Evolutionary conservation across 495 filamentous ascomycete genomes (phyloP).

Genomic region (Hyaloscypha bicolor): DNA sequence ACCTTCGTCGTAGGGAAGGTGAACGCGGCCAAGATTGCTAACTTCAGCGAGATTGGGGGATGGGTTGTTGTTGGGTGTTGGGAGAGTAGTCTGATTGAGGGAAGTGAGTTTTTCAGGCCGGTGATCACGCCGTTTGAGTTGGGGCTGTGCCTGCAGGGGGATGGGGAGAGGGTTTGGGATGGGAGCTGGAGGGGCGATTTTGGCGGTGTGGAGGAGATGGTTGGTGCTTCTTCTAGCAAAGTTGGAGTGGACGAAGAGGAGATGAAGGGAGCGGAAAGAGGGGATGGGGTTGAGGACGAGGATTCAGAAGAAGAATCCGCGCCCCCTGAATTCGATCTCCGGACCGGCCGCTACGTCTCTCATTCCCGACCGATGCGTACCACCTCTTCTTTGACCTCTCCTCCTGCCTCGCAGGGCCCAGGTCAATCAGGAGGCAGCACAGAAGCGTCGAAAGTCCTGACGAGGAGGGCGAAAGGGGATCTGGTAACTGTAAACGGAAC

Average conservation of each 20-base stretch:
- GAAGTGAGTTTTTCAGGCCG: constrained; percentile 68
- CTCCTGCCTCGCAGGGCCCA: constrained; percentile 16
- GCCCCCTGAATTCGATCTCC: constrained; percentile 89
- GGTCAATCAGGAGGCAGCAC: background rate
- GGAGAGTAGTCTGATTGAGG: constrained; percentile 85
- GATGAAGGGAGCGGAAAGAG: constrained; percentile 12
- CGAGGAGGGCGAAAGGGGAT: constrained; percentile 66
- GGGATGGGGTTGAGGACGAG: constrained; percentile 11
- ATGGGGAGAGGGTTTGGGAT: constrained; percentile 73
- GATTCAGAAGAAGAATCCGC: constrained; percentile 57
- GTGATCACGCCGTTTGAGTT: constrained; percentile 94
- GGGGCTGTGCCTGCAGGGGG: constrained; percentile 67
- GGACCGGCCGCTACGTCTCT: constrained; percentile 85
- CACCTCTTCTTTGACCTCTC: background rate
- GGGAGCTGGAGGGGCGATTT: constrained; percentile 79
- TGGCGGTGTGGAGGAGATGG: constrained; percentile 50
- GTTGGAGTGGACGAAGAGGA: constrained; percentile 28
- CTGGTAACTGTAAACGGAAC: constrained; percentile 76
- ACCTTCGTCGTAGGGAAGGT: constrained; percentile 96
- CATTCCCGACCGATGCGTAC: constrained; percentile 73
- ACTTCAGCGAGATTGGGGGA: constrained; percentile 91
- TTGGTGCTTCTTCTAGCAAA: constrained; percentile 24
- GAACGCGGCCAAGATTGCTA: constrained; percentile 93
- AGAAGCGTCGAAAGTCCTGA: constrained; percentile 46
- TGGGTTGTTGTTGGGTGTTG: constrained; percentile 99